Evolutionary conservation across 2,329 filamentous ascomycete species (phyloP).

Genomic region (Phialophora expanda): DNA sequence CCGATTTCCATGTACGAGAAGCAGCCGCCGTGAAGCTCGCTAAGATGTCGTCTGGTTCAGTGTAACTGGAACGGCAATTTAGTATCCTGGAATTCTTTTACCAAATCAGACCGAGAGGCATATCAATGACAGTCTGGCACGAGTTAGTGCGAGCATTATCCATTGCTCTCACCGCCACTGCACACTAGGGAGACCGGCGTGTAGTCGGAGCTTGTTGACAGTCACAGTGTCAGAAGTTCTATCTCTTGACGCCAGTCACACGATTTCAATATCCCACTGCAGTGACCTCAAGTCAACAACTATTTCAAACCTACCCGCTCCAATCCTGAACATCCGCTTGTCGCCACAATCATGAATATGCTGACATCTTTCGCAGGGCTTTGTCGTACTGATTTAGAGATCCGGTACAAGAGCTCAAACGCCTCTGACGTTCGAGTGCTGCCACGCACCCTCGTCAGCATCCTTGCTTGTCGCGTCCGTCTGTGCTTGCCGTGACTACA

Average conservation of each 20-base stretch:
- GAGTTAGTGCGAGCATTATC: neutral
- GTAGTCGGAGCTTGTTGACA: constrained; percentile 15
- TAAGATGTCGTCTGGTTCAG: constrained; percentile 3
- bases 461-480: neutral
- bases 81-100: constrained; percentile 1
- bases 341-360: neutral
- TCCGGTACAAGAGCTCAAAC: neutral
- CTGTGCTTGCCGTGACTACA: neutral
- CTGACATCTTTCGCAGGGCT: neutral
- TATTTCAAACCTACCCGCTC: constrained; percentile 4
- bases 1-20: constrained; percentile 34
- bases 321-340: neutral
- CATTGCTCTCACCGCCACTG: neutral
- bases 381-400: neutral
- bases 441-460: neutral
- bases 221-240: constrained; percentile 7
- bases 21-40: constrained; percentile 16
- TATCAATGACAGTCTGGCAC: neutral
- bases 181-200: neutral
- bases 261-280: neutral
- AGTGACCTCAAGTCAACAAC: neutral
- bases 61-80: constrained; percentile 5
- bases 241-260: neutral
- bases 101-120: neutral
- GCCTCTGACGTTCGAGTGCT: neutral